Conservation (phyloP, 2,329 filamentous ascomycete species). For the Ophiostoma pallidulum region DNA sequence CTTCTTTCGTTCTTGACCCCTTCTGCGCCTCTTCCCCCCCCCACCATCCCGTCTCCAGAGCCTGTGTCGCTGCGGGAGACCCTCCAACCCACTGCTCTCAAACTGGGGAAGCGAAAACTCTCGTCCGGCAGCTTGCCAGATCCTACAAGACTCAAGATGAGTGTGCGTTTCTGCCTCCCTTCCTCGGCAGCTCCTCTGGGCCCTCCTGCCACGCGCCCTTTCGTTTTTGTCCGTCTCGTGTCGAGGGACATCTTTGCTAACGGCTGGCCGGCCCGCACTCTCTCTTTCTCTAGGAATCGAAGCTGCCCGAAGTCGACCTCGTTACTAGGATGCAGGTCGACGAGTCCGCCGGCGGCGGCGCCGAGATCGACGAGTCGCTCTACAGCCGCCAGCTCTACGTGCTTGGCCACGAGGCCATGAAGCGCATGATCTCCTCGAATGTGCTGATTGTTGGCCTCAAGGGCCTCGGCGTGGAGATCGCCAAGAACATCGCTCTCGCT, state of each 20-base stretch:
- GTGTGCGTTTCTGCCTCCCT: conserved; percentile 43
- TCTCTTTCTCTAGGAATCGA: conserved; percentile 33
- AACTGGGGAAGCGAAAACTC: conserved; percentile 60
- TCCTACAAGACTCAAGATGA: conserved; percentile 51
- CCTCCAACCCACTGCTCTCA: conserved; percentile 22
- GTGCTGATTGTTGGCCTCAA: conserved; percentile 86
- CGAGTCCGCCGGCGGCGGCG: conserved; percentile 42
- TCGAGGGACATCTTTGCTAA: too few species aligned
- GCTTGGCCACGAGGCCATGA: conserved; percentile 78
- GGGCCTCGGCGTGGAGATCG: conserved; percentile 92
- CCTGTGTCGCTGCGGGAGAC: not conserved
- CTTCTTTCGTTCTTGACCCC: conserved; percentile 17
- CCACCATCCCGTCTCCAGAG: not conserved
- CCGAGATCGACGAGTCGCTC: conserved; percentile 62
- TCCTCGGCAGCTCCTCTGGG: not conserved
- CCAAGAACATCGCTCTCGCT: conserved; percentile 96
- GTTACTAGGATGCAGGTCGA: conserved; percentile 58
- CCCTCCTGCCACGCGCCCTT: not conserved
- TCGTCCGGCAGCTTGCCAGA: conserved; percentile 50
- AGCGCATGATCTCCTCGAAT: conserved; percentile 95
- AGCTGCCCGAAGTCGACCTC: conserved; percentile 50
- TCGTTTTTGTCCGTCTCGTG: conserved; percentile 2
- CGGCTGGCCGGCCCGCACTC: too few species aligned
- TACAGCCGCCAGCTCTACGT: conserved; percentile 68
- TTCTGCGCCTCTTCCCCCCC: conserved; percentile 15